Conservation (phyloP, 2,329 filamentous ascomycete genomes). For the Thielaviopsis ethacetica region DNA sequence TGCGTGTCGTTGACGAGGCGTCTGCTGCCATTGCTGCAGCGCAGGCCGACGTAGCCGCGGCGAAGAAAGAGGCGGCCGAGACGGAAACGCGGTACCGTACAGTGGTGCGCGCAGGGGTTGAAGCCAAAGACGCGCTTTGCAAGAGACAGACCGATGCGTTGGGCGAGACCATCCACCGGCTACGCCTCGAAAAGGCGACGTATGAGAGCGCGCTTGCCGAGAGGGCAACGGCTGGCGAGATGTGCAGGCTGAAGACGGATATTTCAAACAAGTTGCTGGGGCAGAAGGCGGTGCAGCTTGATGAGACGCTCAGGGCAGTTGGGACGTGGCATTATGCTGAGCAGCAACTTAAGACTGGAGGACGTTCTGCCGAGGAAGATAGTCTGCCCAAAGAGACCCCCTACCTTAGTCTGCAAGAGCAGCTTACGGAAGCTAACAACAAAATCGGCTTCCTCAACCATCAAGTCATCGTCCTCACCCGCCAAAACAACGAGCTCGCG, state of each 20-base stretch:
- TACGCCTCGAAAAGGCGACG: background rate
- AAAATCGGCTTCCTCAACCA: background rate
- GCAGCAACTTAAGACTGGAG: background rate
- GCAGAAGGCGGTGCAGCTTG: background rate
- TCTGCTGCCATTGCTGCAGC: background rate
- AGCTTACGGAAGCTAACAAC: background rate
- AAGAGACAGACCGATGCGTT: background rate
- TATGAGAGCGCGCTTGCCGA: background rate
- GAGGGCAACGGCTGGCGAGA: background rate
- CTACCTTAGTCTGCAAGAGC: background rate
- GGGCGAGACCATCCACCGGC: background rate
- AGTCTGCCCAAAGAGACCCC: no score
- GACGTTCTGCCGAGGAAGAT: no score
- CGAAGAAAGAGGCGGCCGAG: background rate
- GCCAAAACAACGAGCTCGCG: background rate
- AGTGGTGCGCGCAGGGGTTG: no score
- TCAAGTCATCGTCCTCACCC: background rate
- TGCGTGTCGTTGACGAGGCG: background rate
- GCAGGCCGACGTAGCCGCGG: background rate
- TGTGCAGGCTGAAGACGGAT: background rate
- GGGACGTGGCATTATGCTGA: background rate
- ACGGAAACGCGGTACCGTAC: background rate
- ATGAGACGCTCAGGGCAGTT: background rate
- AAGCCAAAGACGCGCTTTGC: background rate
- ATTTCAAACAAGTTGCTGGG: background rate